Evolutionary conservation across 257 asterid species (phyloP).

Genomic region (Fraxinus quadrangulata): DNA sequence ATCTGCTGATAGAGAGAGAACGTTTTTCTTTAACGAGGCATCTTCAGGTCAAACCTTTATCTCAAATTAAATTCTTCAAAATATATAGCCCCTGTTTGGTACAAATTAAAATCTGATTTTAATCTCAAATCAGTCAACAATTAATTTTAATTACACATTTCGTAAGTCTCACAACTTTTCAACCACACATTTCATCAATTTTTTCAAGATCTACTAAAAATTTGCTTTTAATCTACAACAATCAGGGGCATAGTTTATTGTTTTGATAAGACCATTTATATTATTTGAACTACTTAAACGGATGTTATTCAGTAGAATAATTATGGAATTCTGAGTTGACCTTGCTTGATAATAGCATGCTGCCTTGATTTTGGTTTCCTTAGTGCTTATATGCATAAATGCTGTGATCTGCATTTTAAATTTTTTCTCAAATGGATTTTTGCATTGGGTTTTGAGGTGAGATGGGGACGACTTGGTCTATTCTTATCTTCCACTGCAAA

Average conservation of each 20-base stretch:
- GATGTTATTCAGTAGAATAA: neutral
- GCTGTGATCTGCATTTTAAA: neutral
- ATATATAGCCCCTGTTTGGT: neutral
- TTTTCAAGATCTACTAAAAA: no score
- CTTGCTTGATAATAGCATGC: neutral
- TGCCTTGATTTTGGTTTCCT: neutral
- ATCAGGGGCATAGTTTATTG: no score
- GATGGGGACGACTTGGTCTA: no score
- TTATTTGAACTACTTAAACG: neutral
- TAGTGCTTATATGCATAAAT: neutral
- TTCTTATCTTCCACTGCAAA: no score
- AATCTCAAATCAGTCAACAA: no score
- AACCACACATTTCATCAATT: no score
- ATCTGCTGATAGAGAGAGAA: conserved; percentile 76
- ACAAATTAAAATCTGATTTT: no score
- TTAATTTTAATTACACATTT: no score
- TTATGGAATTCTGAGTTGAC: neutral
- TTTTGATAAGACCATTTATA: neutral
- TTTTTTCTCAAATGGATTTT: neutral
- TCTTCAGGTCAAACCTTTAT: conserved; percentile 53
- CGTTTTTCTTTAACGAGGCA: conserved; percentile 56
- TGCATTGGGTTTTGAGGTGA: neutral
- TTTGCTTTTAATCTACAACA: no score
- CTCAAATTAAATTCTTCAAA: neutral
- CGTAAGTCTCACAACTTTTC: no score